Percentiles rank a stretch among this genome's conserved stretches.
Evolutionary conservation across 805 yeast genomes (phyloP).

Genomic region (Candida endomychidarum): DNA sequence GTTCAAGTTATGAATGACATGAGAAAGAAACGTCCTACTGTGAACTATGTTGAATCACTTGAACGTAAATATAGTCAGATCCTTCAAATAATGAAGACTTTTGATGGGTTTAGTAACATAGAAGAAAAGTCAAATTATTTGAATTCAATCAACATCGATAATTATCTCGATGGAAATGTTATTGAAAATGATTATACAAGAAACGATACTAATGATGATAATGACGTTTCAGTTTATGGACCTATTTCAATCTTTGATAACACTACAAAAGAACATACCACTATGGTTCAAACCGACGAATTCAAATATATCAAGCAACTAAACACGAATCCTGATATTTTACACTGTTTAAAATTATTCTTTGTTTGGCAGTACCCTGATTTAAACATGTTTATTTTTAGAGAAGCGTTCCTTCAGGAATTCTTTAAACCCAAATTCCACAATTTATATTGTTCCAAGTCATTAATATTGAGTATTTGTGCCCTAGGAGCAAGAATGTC

Average conservation of each 20-base stretch:
- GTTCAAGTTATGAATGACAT: slow-evolving; percentile 48
- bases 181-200: slow-evolving; percentile 7
- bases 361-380: slow-evolving; percentile 70
- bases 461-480: slow-evolving; percentile 54
- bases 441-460: slow-evolving; percentile 55
- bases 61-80: slow-evolving; percentile 32
- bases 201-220: slow-evolving; percentile 16
- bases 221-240: slow-evolving; percentile 41
- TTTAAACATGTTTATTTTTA: slow-evolving; percentile 57
- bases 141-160: slow-evolving; percentile 20
- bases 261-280: slow-evolving; percentile 20
- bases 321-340: slow-evolving; percentile 34
- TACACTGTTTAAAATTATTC: slow-evolving; percentile 43
- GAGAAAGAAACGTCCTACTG: slow-evolving; percentile 51
- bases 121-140: slow-evolving; percentile 23
- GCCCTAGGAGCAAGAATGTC: slow-evolving; percentile 58
- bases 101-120: slow-evolving; percentile 20
- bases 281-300: slow-evolving; percentile 14
- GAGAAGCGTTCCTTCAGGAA: slow-evolving; percentile 62
- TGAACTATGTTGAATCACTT: slow-evolving; percentile 48
- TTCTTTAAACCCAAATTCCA: slow-evolving; percentile 56
- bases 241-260: slow-evolving; percentile 47
- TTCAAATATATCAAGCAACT: slow-evolving; percentile 22
- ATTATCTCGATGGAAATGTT: slow-evolving; percentile 1
- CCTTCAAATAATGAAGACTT: slow-evolving; percentile 23